Evolutionary conservation across 805 yeast species (phyloP), one percentile per base, ranked within the genome.

Genomic region (Crinitomyces ghanaensis): DNA sequence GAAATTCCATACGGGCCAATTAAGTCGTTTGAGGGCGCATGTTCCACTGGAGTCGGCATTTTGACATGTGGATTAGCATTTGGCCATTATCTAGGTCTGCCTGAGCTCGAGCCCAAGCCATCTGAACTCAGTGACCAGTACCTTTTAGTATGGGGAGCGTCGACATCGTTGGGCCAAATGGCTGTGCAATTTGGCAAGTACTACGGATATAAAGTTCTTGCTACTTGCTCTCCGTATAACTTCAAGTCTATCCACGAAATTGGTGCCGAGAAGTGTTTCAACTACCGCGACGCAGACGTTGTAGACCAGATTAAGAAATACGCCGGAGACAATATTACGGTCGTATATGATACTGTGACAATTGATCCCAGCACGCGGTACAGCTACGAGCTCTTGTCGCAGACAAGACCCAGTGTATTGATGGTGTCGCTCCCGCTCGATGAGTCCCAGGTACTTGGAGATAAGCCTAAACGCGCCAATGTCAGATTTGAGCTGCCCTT

Each of bases 21-120:
- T 17, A 56, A 51, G 24, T 57, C 75, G 11, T 74, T 62, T 45
- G 84, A 77, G 57, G 79, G 66, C 40, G 83, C 83, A 12, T 75
- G 80, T 2, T 56, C 77, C 7, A 48, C 74, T 23, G 69, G 77
- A 20, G 57, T 74, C 33, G 66, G 74, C 12, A 47, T 70, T 30
- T 58, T 55, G 31, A 77, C 82, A 3, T 61, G 68, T 12, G 72
- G 65, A 19, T 21, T 46, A 49, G 36, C 56, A 63, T 14, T 62
- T 60, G 31, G 45, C 45, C 35, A 53, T 55, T 43, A 50, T 38
- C 39, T 28, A 31, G 35, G 42, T 31, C 33, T 37, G 22, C 13
- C 30, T 7, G 53, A 54, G 15, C 34, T 58, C 22, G 15, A 25
- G 6, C 24, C 29, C n/a, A 45, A 49, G 26, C 56, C 30, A 75